Conservation (phyloP, 805 yeast genomes). For the Ogataea trehaloabstinens region DNA sequence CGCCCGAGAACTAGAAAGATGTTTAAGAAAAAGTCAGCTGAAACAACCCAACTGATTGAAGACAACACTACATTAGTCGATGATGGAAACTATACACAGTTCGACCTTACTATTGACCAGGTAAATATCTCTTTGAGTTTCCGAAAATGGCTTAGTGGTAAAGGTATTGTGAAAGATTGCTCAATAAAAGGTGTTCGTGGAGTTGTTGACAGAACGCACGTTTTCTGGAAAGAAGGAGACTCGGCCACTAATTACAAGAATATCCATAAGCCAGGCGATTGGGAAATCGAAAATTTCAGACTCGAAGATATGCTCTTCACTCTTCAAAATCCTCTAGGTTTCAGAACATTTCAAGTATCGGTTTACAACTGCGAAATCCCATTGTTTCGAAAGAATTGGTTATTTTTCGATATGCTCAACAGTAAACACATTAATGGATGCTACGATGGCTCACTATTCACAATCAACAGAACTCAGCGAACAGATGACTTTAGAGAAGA, state of each 20-base stretch:
- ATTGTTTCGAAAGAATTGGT: conserved; percentile 85
- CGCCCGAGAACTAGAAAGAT: conserved; percentile 57
- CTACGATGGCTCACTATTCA: conserved; percentile 89
- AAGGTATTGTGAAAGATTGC: conserved; percentile 79
- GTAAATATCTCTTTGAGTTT: conserved; percentile 78
- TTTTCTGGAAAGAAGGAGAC: conserved; percentile 76
- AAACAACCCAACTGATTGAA: background rate
- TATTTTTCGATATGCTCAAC: conserved; percentile 80
- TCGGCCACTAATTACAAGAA: conserved; percentile 81
- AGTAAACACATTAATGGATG: conserved; percentile 87
- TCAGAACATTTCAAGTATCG: conserved; percentile 83
- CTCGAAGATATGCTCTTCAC: conserved; percentile 86
- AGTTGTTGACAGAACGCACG: conserved; percentile 86
- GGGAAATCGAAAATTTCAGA: conserved; percentile 79
- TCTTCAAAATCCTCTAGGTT: conserved; percentile 73
- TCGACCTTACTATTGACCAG: conserved; percentile 85
- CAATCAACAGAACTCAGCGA: conserved; percentile 77
- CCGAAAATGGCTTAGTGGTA: conserved; percentile 84
- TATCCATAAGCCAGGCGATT: conserved; percentile 79
- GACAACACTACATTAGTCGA: conserved; percentile 50
- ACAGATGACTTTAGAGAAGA: conserved; percentile 44
- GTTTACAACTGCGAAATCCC: conserved; percentile 84
- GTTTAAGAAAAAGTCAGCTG: conserved; percentile 22
- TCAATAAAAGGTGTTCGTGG: conserved; percentile 87
- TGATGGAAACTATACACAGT: conserved; percentile 96